phyloP scores from a whole-genome alignment of 345 rosid genomes.

The Eucalyptus pauciflora region DNA sequence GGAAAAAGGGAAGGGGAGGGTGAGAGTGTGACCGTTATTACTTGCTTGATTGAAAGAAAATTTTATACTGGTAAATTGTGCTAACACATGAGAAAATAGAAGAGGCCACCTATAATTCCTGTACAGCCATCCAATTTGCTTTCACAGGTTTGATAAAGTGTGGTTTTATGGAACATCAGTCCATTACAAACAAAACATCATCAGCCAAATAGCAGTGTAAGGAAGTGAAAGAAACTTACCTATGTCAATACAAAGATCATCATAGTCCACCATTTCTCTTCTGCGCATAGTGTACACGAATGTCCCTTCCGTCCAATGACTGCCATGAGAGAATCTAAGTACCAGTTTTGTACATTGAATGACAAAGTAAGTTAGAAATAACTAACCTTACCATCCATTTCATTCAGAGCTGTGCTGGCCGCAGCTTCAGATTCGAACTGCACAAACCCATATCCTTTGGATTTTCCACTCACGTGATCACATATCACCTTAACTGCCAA shows the following conservation, averaged over 20 bases:
- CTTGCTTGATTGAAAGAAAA: background rate
- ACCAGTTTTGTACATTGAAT: background rate
- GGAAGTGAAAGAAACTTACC: background rate
- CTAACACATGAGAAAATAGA: background rate
- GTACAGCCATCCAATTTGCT: background rate
- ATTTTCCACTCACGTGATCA: slow-evolving; percentile 53
- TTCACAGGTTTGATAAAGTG: background rate
- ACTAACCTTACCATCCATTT: slow-evolving; percentile 51
- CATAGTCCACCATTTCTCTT: background rate
- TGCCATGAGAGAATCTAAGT: background rate
- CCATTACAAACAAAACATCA: background rate
- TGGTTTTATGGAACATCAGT: background rate
- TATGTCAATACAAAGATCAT: background rate
- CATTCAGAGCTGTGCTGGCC: slow-evolving; percentile 40
- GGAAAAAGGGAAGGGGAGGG: background rate
- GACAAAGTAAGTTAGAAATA: background rate
- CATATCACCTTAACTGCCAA: slow-evolving; percentile 49
- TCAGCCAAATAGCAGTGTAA: background rate
- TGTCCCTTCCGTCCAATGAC: slow-evolving; percentile 61
- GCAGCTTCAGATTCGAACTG: slow-evolving; percentile 40
- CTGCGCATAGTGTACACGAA: slow-evolving; percentile 41
- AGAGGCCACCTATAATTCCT: background rate
- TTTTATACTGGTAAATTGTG: background rate
- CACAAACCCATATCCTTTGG: slow-evolving; percentile 77
- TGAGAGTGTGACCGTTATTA: background rate